Percentiles rank a stretch among this genome's conserved stretches.
phyloP scores from a whole-genome alignment of 2,329 filamentous ascomycete species.

The Pestalotiopsis sp. region DNA sequence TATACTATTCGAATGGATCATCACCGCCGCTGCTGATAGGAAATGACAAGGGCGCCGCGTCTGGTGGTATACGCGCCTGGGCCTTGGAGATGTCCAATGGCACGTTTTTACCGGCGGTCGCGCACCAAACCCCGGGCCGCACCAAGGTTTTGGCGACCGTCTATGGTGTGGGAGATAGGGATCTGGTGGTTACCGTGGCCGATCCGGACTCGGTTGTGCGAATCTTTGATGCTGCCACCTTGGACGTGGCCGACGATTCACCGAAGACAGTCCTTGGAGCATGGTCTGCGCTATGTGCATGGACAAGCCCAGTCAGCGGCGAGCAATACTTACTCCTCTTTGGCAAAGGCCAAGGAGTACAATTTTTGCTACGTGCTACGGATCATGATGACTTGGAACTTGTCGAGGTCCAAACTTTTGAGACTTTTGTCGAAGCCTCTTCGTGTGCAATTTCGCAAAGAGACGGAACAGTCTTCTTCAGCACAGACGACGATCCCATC shows the following conservation, averaged over 20 bases:
- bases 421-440: conserved; percentile 42
- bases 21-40: conserved; percentile 42
- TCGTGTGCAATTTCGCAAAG: conserved; percentile 43
- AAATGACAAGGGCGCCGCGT: conserved; percentile 46
- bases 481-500: conserved; percentile 37
- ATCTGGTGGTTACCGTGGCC: conserved; percentile 44
- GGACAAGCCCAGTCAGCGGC: conserved; percentile 40
- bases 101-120: conserved; percentile 33
- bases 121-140: conserved; percentile 39
- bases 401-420: conserved; percentile 47
- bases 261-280: conserved; percentile 42
- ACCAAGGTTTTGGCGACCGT: conserved; percentile 47
- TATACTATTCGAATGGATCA: conserved; percentile 36
- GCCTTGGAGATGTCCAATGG: conserved; percentile 28
- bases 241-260: conserved; percentile 16
- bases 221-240: conserved; percentile 35
- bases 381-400: conserved; percentile 32
- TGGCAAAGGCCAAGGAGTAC: conserved; percentile 42
- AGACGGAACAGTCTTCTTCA: conserved; percentile 41
- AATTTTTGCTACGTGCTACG: conserved; percentile 38
- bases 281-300: conserved; percentile 50
- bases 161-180: conserved; percentile 38
- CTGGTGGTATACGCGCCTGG: conserved; percentile 45
- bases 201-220: conserved; percentile 45
- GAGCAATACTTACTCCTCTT: conserved; percentile 49